A percentile compares a stretch with the other conserved stretches of the same genome.
These are phyloP conservation scores for Venturia aucupariae DNA, from an alignment of 2,329 filamentous ascomycete species.

Conservation along the genomic window DNA sequence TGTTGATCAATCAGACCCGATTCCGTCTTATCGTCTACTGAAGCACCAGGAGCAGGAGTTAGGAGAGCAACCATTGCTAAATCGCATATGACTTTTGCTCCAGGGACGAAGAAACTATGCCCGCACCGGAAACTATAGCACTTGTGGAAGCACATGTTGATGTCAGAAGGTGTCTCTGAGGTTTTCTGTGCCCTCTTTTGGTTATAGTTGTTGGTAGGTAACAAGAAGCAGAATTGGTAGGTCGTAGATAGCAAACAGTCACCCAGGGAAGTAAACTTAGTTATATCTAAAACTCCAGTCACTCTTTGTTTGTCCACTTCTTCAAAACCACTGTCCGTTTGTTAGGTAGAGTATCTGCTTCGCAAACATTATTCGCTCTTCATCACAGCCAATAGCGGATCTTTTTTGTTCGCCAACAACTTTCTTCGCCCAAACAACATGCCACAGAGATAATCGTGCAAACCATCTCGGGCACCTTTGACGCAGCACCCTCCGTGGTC, in stretches of 20 bases:
- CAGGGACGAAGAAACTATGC: conserved; percentile 7
- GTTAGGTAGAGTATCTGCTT: too few species aligned
- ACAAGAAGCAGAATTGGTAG: background rate
- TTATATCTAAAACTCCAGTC: background rate
- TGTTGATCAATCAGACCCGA: background rate
- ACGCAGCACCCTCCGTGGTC: too few species aligned
- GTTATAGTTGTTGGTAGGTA: background rate
- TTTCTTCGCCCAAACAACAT: too few species aligned
- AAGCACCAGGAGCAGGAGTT: background rate
- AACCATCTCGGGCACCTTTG: too few species aligned
- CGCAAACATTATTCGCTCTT: background rate
- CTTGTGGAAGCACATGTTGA: conserved; percentile 15
- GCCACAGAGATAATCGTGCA: too few species aligned
- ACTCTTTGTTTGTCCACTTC: background rate
- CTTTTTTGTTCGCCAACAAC: too few species aligned
- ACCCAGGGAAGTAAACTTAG: background rate
- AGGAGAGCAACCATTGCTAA: conserved; percentile 1
- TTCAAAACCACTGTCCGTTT: background rate
- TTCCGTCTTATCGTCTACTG: background rate
- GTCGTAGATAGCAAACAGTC: background rate
- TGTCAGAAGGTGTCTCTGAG: background rate
- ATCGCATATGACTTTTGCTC: background rate
- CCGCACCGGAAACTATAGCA: conserved; percentile 15
- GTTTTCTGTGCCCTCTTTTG: background rate
- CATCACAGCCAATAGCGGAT: background rate